Conservation (phyloP, 257 asterid species). For the Ilex asprella region DNA sequence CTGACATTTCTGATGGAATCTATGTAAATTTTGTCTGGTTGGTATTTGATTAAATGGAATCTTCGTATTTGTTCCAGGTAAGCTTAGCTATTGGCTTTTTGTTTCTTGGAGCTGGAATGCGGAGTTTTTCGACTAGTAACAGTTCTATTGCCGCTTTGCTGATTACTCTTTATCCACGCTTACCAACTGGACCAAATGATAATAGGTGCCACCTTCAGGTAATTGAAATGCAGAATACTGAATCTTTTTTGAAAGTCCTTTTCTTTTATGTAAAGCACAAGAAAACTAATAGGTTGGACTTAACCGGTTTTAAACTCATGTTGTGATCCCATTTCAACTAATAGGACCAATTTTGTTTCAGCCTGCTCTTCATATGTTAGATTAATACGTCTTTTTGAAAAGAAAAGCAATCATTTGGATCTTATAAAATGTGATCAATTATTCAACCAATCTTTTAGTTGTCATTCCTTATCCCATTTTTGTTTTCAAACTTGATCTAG, state of each 20-base stretch:
- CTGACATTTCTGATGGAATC: too few relatives aligned
- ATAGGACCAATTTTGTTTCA: too few relatives aligned
- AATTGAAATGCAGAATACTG: slow-evolving; percentile 14
- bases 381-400: too few relatives aligned
- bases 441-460: too few relatives aligned
- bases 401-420: too few relatives aligned
- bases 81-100: slow-evolving; percentile 90
- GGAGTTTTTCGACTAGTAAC: slow-evolving; percentile 91
- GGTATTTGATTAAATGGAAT: slow-evolving; percentile 9
- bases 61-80: slow-evolving; percentile 44
- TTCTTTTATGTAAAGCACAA: too few relatives aligned
- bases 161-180: slow-evolving; percentile 85
- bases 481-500: not conserved
- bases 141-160: slow-evolving; percentile 83
- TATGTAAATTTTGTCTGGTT: too few relatives aligned
- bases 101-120: slow-evolving; percentile 96
- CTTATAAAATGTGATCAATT: too few relatives aligned
- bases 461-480: not conserved
- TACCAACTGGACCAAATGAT: slow-evolving; percentile 97
- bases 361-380: too few relatives aligned
- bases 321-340: too few relatives aligned
- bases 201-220: slow-evolving; percentile 99
- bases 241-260: not conserved
- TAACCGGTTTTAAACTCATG: too few relatives aligned
- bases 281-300: too few relatives aligned